Base-by-base conservation (phyloP, 2,329 filamentous ascomycete species). In the Cladosporium sp. region DNA sequence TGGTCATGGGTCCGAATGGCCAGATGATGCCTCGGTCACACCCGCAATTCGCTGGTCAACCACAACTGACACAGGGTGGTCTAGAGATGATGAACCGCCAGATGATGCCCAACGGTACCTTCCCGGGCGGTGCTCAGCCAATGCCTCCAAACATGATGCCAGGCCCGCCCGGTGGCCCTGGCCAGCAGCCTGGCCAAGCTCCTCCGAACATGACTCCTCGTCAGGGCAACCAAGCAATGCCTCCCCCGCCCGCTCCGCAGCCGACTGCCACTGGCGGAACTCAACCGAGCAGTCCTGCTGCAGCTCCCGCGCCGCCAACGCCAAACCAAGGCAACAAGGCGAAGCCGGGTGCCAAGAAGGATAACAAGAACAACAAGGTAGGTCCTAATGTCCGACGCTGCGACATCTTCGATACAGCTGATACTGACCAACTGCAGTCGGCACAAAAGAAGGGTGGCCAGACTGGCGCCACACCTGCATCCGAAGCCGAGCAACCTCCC, bases 321-420 rank as follows among this genome's bases (percentile, higher is more conserved):
- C 88, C 88, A 1, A 84, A 82, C 48, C 86, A 89, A 65, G 69
- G 75, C 1, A 85, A 83, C 65, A 92, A 92, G 74, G 71, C 85
- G 3, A 83, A 81, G 33, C 85, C 86, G 1, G 90, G 89, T 59
- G 56, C 55, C 70, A 92, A 92, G 79, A 87, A 89, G 74, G 82
- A 83, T 32, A 74, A 72, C 4, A 85, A 85, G 70, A 78, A 75
- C 51, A 63, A 60, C 56, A 74, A 53, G 43, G 50, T 53, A 46
- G 14, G 31, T 7, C 16, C 70, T 62, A 41, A 9, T 35, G 16
- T 13, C 16, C 22, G 40, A 34, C 43, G 3, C 18, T 14, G 22
- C 16, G 5, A 14, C 3, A 16, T 43, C n/a, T 16, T 16, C 37
- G 13, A 19, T 31, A 42, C 38, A 50, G 48, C 48, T 50, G 48